Evolutionary conservation across 345 rosid species (phyloP).

Genomic region (Rubroshorea leprosula): DNA sequence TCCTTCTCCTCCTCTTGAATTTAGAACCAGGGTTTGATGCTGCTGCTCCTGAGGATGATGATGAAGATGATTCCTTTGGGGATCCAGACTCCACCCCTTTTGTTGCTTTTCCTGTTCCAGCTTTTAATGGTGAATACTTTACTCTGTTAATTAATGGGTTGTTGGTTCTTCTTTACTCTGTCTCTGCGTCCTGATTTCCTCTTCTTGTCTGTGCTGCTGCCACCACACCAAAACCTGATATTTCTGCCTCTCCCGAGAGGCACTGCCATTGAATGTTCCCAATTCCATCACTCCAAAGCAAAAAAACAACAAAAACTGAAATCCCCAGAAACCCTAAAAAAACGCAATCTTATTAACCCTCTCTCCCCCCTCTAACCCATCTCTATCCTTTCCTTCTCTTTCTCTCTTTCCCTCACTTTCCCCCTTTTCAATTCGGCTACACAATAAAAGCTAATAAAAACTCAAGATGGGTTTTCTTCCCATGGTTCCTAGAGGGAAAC

Average conservation of each 20-base stretch:
- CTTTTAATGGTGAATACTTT: slow-evolving; percentile 26
- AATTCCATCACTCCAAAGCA: neutral
- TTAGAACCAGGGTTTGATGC: slow-evolving; percentile 7
- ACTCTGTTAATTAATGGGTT: slow-evolving; percentile 8
- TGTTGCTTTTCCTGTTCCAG: slow-evolving; percentile 39
- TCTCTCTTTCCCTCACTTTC: too few relatives aligned
- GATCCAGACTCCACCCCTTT: slow-evolving; percentile 46
- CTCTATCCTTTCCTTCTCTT: neutral
- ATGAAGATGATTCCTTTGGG: slow-evolving; percentile 35
- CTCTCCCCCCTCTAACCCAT: neutral
- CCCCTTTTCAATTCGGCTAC: too few relatives aligned
- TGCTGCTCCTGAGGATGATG: slow-evolving; percentile 13
- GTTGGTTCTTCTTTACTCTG: slow-evolving; percentile 7
- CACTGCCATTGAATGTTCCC: slow-evolving; percentile 9
- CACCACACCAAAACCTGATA: slow-evolving; percentile 7
- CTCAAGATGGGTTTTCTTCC: neutral
- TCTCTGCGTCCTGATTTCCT: neutral
- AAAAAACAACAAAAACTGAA: neutral
- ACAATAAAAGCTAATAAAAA: neutral
- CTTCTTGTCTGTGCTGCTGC: neutral
- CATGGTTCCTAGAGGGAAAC: too few relatives aligned
- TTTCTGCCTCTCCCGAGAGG: slow-evolving; percentile 10
- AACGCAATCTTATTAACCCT: neutral
- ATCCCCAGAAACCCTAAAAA: neutral
- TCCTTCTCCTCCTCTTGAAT: neutral